Evolutionary conservation across 768 basidiomycete species (phyloP).

Genomic region (Steccherinum ochraceum): DNA sequence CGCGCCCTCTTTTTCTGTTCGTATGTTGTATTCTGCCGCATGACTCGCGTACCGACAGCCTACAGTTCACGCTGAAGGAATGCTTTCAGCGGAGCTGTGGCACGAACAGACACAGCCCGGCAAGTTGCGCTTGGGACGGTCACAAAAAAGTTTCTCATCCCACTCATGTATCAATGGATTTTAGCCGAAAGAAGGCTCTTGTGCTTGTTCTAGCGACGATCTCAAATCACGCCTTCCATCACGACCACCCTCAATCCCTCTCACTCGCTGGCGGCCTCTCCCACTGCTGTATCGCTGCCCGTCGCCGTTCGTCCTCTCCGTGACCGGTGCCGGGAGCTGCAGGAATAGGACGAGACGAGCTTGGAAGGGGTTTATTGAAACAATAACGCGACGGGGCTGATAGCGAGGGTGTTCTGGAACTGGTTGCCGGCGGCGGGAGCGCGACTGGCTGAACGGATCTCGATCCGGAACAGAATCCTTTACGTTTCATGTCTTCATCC

Average conservation of each 20-base stretch:
- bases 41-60: not conserved
- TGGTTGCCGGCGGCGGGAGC: no score
- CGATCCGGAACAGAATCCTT: not conserved
- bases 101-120: no score
- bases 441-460: not conserved
- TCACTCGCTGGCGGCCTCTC: not conserved
- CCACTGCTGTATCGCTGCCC: not conserved
- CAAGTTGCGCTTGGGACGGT: no score
- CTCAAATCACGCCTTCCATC: slow-evolving; percentile 9
- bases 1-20: not conserved
- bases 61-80: no score
- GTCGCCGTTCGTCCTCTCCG: no score
- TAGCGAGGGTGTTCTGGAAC: no score
- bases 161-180: not conserved
- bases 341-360: not conserved
- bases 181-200: slow-evolving; percentile 10
- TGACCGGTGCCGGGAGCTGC: no score
- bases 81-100: no score
- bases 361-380: not conserved
- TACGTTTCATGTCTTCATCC: slow-evolving; percentile 1
- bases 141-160: no score
- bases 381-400: no score
- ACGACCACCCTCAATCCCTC: not conserved
- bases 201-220: slow-evolving; percentile 12
- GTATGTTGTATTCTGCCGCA: not conserved